Evolutionary conservation across 179 eudicot genomes (phyloP).

Genomic region (Silene coronaria): DNA sequence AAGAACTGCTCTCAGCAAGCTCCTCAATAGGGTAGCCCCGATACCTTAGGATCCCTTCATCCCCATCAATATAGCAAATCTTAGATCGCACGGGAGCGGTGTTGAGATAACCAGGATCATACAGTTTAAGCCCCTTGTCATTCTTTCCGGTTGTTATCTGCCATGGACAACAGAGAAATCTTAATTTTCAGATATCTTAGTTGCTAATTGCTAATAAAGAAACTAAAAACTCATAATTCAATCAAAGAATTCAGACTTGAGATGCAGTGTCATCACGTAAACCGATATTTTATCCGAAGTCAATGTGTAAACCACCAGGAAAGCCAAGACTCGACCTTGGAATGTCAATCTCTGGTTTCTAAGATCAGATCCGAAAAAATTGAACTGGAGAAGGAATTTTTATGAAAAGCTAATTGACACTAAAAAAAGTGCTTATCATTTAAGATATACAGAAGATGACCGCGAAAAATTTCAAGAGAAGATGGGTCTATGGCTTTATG

Average conservation of each 20-base stretch:
- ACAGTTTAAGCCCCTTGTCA: conserved; percentile 90
- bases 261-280: neutral
- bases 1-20: conserved; percentile 87
- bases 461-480: neutral
- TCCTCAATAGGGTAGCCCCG: conserved; percentile 96
- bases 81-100: conserved; percentile 93
- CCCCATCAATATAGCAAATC: conserved; percentile 97
- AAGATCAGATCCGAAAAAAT: neutral
- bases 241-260: neutral
- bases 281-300: neutral
- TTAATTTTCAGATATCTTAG: neutral
- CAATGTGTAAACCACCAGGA: neutral
- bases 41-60: conserved; percentile 91
- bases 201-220: neutral
- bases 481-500: neutral
- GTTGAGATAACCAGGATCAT: conserved; percentile 97
- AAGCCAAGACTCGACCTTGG: neutral
- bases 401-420: neutral
- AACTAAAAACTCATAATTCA: neutral
- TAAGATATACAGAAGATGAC: neutral
- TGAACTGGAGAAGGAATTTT: neutral
- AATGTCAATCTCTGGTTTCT: neutral
- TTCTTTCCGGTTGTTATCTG: conserved; percentile 79
- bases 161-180: conserved; percentile 5
- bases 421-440: neutral